Evolutionary conservation across 441 rosid genomes (phyloP).

Genomic region (Theobroma grandiflorum): DNA sequence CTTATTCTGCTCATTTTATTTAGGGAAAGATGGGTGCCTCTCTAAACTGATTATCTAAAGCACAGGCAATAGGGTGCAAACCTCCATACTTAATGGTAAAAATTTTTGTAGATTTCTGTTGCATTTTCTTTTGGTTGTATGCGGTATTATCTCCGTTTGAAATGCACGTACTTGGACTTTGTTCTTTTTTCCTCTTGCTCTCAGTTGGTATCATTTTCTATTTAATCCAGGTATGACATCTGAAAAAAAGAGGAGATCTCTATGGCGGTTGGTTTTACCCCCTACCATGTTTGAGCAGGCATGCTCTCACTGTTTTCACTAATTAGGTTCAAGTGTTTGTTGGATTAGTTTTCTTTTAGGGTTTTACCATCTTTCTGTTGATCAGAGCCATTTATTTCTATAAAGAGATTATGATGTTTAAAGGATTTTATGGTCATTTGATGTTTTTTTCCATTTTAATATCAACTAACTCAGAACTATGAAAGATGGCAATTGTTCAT

Average conservation of each 20-base stretch:
- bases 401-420: too few species aligned
- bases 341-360: background rate
- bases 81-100: conserved; percentile 79
- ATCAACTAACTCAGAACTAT: background rate
- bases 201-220: background rate
- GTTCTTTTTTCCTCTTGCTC: background rate
- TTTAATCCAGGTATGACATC: background rate
- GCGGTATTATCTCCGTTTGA: background rate
- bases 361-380: background rate
- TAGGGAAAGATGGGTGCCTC: conserved; percentile 89
- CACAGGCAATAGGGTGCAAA: conserved; percentile 60
- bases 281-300: background rate
- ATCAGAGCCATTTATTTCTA: background rate
- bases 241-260: background rate
- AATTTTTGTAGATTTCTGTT: background rate
- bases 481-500: background rate
- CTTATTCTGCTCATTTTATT: conserved; percentile 25
- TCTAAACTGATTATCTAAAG: conserved; percentile 58
- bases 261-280: background rate
- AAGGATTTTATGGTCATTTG: background rate
- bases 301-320: background rate
- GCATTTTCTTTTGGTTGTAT: background rate
- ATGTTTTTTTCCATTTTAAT: background rate
- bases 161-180: background rate
- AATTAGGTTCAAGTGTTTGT: background rate